These are phyloP conservation scores for Cryptococcus sp. DNA, from an alignment of 1,284 basidiomycete genomes.

Conservation along the genomic window DNA sequence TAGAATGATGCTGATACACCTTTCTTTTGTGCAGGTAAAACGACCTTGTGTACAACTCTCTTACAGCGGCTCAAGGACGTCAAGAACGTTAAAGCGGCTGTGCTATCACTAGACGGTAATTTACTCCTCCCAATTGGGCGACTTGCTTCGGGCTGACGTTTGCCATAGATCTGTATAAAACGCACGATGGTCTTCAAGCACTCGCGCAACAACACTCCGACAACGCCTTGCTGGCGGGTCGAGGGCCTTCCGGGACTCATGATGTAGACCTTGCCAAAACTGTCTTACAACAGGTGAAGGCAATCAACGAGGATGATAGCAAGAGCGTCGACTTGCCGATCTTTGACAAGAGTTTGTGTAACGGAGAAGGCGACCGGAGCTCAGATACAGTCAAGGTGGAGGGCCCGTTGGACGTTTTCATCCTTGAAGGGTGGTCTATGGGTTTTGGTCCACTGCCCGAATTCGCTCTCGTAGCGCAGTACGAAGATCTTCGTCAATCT, in stretches of 20 bases:
- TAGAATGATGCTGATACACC: not conserved
- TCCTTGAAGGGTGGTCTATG: slow-evolving; percentile 63
- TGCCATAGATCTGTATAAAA: slow-evolving; percentile 41
- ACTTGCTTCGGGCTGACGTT: not conserved
- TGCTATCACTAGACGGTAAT: slow-evolving; percentile 43
- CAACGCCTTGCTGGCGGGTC: slow-evolving; percentile 43
- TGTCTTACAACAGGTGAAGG: slow-evolving; percentile 15
- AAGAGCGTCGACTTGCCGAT: slow-evolving; percentile 64
- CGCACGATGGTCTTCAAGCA: slow-evolving; percentile 29
- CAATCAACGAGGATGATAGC: slow-evolving; percentile 18
- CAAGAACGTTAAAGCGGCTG: slow-evolving; percentile 26
- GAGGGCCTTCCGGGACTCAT: slow-evolving; percentile 50
- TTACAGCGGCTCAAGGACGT: slow-evolving; percentile 25
- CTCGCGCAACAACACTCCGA: slow-evolving; percentile 32
- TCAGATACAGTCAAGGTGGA: slow-evolving; percentile 47
- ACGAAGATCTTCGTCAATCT: slow-evolving; percentile 20
- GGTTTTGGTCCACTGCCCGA: slow-evolving; percentile 50
- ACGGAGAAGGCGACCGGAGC: slow-evolving; percentile 79
- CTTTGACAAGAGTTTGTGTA: slow-evolving; percentile 81
- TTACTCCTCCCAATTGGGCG: not conserved
- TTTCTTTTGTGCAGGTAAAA: slow-evolving; percentile 29
- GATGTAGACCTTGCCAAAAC: slow-evolving; percentile 30
- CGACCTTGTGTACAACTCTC: slow-evolving; percentile 40
- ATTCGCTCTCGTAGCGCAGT: slow-evolving; percentile 50
- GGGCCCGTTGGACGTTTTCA: slow-evolving; percentile 72